A percentile compares a stretch with the other conserved stretches of the same genome.
Conservation (phyloP, 768 basidiomycete species). For the Hericium coralloides region DNA sequence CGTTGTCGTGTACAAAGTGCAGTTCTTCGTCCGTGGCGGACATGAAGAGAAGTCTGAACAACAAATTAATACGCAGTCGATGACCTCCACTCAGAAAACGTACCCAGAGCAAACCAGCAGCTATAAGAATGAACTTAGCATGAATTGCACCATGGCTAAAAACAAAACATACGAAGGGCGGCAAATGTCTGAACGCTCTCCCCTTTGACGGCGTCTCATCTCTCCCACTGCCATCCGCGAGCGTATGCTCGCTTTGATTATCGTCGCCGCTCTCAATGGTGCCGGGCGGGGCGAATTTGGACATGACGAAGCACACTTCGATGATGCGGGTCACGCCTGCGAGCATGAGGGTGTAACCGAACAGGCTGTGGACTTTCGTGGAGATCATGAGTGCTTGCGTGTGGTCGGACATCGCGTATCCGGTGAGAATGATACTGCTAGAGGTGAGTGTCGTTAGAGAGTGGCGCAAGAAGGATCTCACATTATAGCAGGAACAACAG, state of each 20-base stretch:
- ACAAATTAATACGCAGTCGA: neutral
- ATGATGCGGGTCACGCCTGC: slow-evolving; percentile 75
- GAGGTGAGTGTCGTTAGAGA: neutral
- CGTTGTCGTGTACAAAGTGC: slow-evolving; percentile 51
- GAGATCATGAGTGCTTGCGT: slow-evolving; percentile 79
- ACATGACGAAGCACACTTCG: slow-evolving; percentile 73
- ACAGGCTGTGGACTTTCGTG: slow-evolving; percentile 76
- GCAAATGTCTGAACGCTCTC: slow-evolving; percentile 74
- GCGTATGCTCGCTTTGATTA: slow-evolving; percentile 56
- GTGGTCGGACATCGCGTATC: slow-evolving; percentile 92
- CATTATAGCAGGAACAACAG: slow-evolving; percentile 77
- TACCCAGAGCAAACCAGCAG: slow-evolving; percentile 68
- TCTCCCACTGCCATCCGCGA: slow-evolving; percentile 31
- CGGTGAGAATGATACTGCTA: slow-evolving; percentile 74
- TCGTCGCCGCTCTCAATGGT: slow-evolving; percentile 33
- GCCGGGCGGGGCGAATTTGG: slow-evolving; percentile 24
- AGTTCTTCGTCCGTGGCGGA: slow-evolving; percentile 92
- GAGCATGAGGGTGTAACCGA: slow-evolving; percentile 79
- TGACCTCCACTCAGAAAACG: neutral
- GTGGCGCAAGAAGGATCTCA: slow-evolving; percentile 26
- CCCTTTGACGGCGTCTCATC: slow-evolving; percentile 22
- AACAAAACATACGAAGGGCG: slow-evolving; percentile 66
- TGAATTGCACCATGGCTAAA: neutral
- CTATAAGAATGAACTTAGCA: slow-evolving; percentile 25
- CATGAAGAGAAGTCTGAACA: slow-evolving; percentile 73